Base-by-base conservation (phyloP, 2,329 filamentous ascomycete genomes). In the Leptodontidium sp. region DNA sequence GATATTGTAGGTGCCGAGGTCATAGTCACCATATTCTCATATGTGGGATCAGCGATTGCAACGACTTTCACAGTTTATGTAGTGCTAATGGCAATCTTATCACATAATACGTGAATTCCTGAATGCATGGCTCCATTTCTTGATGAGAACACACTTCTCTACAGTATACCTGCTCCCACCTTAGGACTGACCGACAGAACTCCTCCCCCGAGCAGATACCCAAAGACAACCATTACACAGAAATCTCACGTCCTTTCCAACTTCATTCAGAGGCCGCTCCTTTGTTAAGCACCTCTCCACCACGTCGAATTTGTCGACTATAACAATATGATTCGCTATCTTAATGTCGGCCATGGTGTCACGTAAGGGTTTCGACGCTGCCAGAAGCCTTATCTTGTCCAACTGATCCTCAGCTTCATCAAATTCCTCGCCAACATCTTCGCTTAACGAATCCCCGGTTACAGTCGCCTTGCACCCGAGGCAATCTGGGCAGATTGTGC, bases 231-330 rank as follows among this genome's bases (percentile, higher is more conserved):
- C 45, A 49, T 49, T 17, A 49, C 45, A 49, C 45, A 49, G 17
- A 17, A 49, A 49, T 49, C 45, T 49, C 45, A 49, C 45, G 45
- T 49, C 45, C 45, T 49, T 49, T 49, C 45, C 45, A 49, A 49
- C 45, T 49, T n/a, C 45, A 49, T n/a, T 7, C 21, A 49, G 17
- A 49, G 45, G 45, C 17, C 45, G 45, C 45, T n/a, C 45, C 17
- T 49, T 49, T 49, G 45, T 49, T 17, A 49, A 49, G 14, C 45
- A 49, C 45, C 45, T 49, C 45, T 49, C 45, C 45, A 49, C 45
- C 45, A 49, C 45, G n/a, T 49, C 45, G 45, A 49, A 49, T 49
- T 5, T 49, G n/a, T 49, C 17, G 45, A 49, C 21, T 12, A 49
- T 49, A 17, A 49, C 45, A 49, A 49, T 49, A 49, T 49, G 14